phyloP scores from a whole-genome alignment of 2,329 filamentous ascomycete genomes.

The Colletotrichum zoysiae region DNA sequence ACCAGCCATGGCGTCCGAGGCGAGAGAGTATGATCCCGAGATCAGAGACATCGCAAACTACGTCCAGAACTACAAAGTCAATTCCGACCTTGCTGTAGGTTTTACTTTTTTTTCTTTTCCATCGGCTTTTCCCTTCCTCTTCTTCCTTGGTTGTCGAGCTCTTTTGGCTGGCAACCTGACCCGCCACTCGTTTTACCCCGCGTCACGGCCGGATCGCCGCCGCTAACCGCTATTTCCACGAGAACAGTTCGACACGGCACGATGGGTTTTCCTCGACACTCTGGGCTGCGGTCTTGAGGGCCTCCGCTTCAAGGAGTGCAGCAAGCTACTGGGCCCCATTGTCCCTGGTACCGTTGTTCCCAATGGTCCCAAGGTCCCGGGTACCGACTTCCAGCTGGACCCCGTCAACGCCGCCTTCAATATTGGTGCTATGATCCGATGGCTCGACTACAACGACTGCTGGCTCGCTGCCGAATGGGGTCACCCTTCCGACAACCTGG shows the following conservation, averaged over 20 bases:
- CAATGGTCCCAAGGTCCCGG: constrained; percentile 90
- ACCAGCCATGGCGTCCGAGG: constrained; percentile 63
- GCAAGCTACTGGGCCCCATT: constrained; percentile 91
- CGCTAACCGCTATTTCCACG: constrained; percentile 46
- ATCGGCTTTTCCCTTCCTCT: background rate
- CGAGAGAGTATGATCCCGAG: constrained; percentile 85
- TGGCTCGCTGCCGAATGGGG: constrained; percentile 99
- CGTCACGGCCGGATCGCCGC: constrained; percentile 41
- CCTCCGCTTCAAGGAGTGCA: constrained; percentile 94
- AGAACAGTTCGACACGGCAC: constrained; percentile 88
- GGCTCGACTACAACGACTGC: constrained; percentile 99
- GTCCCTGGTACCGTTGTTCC: constrained; percentile 92
- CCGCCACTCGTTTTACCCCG: constrained; percentile 40
- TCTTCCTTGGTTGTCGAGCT: background rate
- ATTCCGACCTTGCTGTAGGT: constrained; percentile 92
- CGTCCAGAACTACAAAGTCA: constrained; percentile 90
- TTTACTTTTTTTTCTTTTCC: constrained; percentile 43
- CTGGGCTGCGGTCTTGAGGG: constrained; percentile 97
- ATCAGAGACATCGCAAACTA: constrained; percentile 96
- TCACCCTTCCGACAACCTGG: constrained; percentile 97
- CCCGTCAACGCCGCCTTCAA: constrained; percentile 98
- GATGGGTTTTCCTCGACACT: constrained; percentile 97
- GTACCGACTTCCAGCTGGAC: constrained; percentile 93
- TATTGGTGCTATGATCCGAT: constrained; percentile 98
- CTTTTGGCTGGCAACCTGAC: background rate